phyloP scores from a whole-genome alignment of 495 filamentous ascomycete species.

The Elaphomyces granulatus region DNA sequence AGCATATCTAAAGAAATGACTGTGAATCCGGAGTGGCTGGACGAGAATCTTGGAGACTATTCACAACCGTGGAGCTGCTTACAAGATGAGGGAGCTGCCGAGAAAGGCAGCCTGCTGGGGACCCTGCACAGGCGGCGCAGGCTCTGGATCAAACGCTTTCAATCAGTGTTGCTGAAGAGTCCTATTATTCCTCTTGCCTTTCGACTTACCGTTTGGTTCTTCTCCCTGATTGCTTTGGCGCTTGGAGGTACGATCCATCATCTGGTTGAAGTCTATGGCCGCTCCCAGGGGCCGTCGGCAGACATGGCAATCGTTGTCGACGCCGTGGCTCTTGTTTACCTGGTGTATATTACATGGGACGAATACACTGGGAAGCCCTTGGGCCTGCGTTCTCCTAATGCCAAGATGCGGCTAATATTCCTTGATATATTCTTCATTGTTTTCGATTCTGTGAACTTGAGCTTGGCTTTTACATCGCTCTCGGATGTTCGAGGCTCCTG shows the following conservation, averaged over 20 bases:
- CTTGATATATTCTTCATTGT: conserved; percentile 93
- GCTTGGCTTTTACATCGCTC: conserved; percentile 74
- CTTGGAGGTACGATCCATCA: conserved; percentile 63
- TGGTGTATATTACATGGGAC: conserved; percentile 87
- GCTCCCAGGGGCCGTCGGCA: conserved; percentile 53
- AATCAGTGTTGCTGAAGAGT: conserved; percentile 51
- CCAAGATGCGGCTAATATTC: conserved; percentile 77
- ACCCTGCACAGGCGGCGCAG: conserved; percentile 32
- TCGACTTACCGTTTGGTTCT: conserved; percentile 67
- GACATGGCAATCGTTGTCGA: conserved; percentile 87
- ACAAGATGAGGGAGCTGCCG: conserved; percentile 15
- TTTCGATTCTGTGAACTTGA: conserved; percentile 83
- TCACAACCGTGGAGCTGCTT: conserved; percentile 42
- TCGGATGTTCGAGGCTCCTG: conserved; percentile 56
- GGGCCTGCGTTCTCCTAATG: conserved; percentile 63
- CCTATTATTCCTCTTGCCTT: conserved; percentile 76
- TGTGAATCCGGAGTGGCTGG: conserved; percentile 45
- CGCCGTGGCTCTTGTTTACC: conserved; percentile 73
- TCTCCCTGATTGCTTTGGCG: conserved; percentile 69
- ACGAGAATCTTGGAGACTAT: conserved; percentile 40
- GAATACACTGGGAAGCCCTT: conserved; percentile 91
- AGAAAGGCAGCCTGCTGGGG: conserved; percentile 16
- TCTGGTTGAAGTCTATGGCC: conserved; percentile 31
- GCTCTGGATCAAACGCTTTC: conserved; percentile 41
- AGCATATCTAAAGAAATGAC: conserved; percentile 31